phyloP scores from a whole-genome alignment of 2,329 filamentous ascomycete genomes.

The Alternaria triticina region DNA sequence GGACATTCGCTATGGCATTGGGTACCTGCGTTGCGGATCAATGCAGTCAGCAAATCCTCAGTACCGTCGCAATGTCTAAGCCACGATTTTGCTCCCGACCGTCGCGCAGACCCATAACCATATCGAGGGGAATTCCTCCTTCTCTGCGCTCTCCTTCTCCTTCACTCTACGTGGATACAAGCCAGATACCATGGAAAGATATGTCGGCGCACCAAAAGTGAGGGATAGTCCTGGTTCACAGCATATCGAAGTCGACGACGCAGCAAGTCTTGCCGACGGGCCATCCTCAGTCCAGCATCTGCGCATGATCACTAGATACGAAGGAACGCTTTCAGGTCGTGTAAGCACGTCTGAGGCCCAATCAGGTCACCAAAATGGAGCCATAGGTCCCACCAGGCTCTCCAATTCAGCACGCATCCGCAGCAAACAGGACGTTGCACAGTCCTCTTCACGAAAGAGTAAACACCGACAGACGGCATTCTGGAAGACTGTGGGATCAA shows the following conservation, averaged over 20 bases:
- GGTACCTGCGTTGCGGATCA: neutral
- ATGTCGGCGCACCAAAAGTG: neutral
- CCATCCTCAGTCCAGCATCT: neutral
- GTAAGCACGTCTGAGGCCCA: accelerated
- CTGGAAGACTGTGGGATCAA: neutral
- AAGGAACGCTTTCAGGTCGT: accelerated
- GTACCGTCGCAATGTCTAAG: neutral
- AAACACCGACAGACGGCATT: neutral
- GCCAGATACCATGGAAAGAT: neutral
- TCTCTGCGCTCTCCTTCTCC: neutral
- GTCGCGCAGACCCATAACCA: neutral
- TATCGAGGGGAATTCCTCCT: accelerated
- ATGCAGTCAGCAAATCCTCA: neutral
- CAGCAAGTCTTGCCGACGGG: neutral
- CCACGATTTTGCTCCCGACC: neutral
- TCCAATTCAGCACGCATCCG: neutral
- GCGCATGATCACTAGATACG: neutral
- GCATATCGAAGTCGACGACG: neutral
- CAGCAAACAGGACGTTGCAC: accelerated
- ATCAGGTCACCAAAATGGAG: neutral
- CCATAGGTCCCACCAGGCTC: accelerated
- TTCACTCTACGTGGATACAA: neutral
- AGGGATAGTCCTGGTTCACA: accelerated
- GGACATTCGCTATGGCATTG: neutral
- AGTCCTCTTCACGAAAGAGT: neutral